Conservation (phyloP, 2,329 filamentous ascomycete species). For the Pseudofabraea citricarpa region DNA sequence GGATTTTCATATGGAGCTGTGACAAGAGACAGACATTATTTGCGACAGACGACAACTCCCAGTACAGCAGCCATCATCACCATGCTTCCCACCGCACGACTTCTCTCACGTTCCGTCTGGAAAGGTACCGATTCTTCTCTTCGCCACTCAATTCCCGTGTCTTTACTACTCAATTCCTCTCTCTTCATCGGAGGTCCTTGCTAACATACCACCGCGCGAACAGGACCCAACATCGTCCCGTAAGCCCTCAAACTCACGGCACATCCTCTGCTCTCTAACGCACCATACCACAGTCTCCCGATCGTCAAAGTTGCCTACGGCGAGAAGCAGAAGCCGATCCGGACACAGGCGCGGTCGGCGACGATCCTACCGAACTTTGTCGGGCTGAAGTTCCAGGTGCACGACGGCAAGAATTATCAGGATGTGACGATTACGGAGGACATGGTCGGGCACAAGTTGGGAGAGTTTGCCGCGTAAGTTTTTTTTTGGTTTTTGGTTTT, state of each 20-base stretch:
- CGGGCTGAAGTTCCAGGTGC: slow-evolving; percentile 63
- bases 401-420: slow-evolving; percentile 67
- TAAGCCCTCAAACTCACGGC: too few relatives aligned
- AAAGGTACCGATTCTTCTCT: slow-evolving; percentile 49
- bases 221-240: slow-evolving; percentile 69
- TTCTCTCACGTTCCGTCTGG: slow-evolving; percentile 64
- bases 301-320: slow-evolving; percentile 44
- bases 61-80: slow-evolving; percentile 15
- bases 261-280: too few relatives aligned
- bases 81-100: slow-evolving; percentile 56
- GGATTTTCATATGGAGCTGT: not conserved
- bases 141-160: slow-evolving; percentile 1
- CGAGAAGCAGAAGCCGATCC: slow-evolving; percentile 56
- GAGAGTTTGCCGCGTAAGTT: slow-evolving; percentile 65
- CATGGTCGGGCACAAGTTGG: slow-evolving; percentile 73
- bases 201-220: slow-evolving; percentile 21
- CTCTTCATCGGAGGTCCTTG: slow-evolving; percentile 5
- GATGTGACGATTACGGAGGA: slow-evolving; percentile 69
- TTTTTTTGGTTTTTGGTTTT: not conserved
- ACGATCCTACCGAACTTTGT: slow-evolving; percentile 73
- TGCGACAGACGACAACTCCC: not conserved
- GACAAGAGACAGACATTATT: not conserved
- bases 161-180: not conserved
- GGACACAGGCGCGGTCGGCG: slow-evolving; percentile 64
- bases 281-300: slow-evolving; percentile 39